Percentiles rank a stretch among this genome's conserved stretches.
These are phyloP conservation scores for Pseudogymnoascus pannorum DNA, from an alignment of 2,329 filamentous ascomycete species.

Conservation along the genomic window DNA sequence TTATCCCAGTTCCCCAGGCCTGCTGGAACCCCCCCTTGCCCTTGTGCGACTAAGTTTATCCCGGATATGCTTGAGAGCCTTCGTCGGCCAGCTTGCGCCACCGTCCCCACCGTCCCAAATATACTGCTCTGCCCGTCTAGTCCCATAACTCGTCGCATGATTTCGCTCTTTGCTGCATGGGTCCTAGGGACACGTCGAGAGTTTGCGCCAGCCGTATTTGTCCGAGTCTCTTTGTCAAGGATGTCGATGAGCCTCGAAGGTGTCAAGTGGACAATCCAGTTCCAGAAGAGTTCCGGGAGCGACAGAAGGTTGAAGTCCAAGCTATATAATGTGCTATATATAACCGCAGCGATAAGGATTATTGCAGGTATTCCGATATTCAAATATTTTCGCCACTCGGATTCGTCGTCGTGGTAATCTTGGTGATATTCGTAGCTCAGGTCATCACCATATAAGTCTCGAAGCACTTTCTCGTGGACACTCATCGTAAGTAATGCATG, in stretches of 20 bases:
- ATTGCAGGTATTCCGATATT: slow-evolving; percentile 18
- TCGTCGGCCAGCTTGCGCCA: slow-evolving; percentile 51
- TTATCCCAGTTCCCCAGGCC: slow-evolving; percentile 90
- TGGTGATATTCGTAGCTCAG: slow-evolving; percentile 26
- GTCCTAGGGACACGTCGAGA: slow-evolving; percentile 31
- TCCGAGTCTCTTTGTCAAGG: slow-evolving; percentile 35
- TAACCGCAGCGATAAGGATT: slow-evolving; percentile 21
- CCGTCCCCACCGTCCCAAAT: slow-evolving; percentile 45
- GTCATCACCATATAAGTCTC: slow-evolving; percentile 26
- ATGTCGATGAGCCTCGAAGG: slow-evolving; percentile 52
- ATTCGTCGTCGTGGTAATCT: slow-evolving; percentile 20
- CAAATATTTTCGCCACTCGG: slow-evolving; percentile 14
- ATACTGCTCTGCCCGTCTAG: slow-evolving; percentile 40
- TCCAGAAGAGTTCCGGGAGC: slow-evolving; percentile 50
- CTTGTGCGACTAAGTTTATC: slow-evolving; percentile 34
- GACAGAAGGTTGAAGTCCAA: slow-evolving; percentile 32
- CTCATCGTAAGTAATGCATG: slow-evolving; percentile 28
- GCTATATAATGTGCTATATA: slow-evolving; percentile 25
- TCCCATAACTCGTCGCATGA: slow-evolving; percentile 56
- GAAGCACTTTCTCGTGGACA: slow-evolving; percentile 17
- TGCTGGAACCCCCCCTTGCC: slow-evolving; percentile 40
- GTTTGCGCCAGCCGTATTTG: slow-evolving; percentile 11
- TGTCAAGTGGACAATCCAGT: slow-evolving; percentile 47
- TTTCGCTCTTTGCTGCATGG: slow-evolving; percentile 55
- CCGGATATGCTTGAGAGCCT: slow-evolving; percentile 42